phyloP scores from a whole-genome alignment of 345 rosid genomes.

The Kernera saxatilis region DNA sequence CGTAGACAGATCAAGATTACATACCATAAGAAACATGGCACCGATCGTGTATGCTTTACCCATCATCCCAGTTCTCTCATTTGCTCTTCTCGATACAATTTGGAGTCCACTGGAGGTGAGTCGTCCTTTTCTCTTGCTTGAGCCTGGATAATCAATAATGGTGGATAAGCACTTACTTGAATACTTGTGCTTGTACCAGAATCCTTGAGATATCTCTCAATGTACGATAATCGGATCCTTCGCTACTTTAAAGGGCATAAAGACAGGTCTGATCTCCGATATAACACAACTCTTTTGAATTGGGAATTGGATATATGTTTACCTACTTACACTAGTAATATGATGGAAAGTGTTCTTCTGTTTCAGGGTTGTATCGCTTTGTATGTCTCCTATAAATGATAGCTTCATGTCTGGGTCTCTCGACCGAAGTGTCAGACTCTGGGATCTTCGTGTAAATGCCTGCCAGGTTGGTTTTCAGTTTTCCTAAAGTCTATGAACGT shows the following conservation, averaged over 20 bases:
- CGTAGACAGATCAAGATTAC: constrained; percentile 92
- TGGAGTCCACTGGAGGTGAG: constrained; percentile 76
- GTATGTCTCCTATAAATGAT: constrained; percentile 94
- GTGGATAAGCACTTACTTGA: neutral
- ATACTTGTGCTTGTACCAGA: constrained; percentile 42
- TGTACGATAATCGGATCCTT: constrained; percentile 94
- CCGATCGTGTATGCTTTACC: constrained; percentile 89
- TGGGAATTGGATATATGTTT: neutral
- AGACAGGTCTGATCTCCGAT: constrained; percentile 56
- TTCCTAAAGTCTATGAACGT: neutral
- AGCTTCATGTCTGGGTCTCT: constrained; percentile 99
- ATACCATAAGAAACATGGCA: constrained; percentile 84
- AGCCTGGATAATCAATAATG: neutral
- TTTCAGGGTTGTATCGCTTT: constrained; percentile 87
- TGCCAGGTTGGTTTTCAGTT: constrained; percentile 72
- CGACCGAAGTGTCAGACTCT: constrained; percentile 83
- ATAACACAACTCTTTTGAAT: neutral
- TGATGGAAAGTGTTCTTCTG: neutral
- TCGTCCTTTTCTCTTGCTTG: constrained; percentile 7
- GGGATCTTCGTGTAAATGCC: constrained; percentile 99
- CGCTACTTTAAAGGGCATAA: constrained; percentile 98
- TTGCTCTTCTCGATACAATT: constrained; percentile 76
- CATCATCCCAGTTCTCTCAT: constrained; percentile 96
- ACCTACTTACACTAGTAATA: neutral
- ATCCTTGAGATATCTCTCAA: constrained; percentile 79